A percentile compares a stretch with the other conserved stretches of the same genome.
Evolutionary conservation across 805 yeast species (phyloP).

Genomic region (Wickerhamomyces bovis): DNA sequence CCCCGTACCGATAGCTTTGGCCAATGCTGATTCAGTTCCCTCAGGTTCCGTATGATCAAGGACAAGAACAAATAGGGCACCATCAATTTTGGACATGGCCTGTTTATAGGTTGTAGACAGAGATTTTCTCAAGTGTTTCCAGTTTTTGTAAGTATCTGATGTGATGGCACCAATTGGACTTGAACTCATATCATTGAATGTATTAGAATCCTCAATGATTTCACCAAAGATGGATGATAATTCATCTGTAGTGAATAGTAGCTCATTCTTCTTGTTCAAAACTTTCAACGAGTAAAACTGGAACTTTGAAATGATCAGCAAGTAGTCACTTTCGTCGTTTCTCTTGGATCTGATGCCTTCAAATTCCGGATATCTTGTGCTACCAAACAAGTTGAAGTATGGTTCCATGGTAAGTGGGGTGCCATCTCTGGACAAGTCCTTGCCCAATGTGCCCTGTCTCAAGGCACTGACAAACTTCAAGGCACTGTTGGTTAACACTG

Average conservation of each 20-base stretch:
- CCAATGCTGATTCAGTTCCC: conserved; percentile 28
- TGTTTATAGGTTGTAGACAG: conserved; percentile 35
- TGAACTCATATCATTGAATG: conserved; percentile 56
- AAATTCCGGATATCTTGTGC: conserved; percentile 49
- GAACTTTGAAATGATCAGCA: conserved; percentile 70
- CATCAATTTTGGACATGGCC: conserved; percentile 47
- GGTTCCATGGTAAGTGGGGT: conserved; percentile 62
- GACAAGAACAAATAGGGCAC: conserved; percentile 75
- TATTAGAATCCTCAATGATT: conserved; percentile 62
- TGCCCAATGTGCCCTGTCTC: conserved; percentile 45
- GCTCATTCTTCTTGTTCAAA: conserved; percentile 57
- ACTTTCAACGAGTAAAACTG: conserved; percentile 89
- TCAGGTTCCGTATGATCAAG: conserved; percentile 67
- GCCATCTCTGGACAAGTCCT: conserved; percentile 51
- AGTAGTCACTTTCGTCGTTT: conserved; percentile 60
- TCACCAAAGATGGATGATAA: conserved; percentile 58
- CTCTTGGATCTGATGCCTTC: conserved; percentile 71
- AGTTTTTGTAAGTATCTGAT: conserved; percentile 76
- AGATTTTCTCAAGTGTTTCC: conserved; percentile 68
- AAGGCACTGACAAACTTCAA: conserved; percentile 59
- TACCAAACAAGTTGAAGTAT: conserved; percentile 60
- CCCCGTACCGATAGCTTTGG: conserved; percentile 77
- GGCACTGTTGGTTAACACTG: conserved; percentile 59
- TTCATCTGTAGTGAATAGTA: conserved; percentile 61
- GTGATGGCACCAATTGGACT: conserved; percentile 80